Base-by-base conservation (phyloP, 2,329 filamentous ascomycete species). In the Aspergillus thermomutatus region DNA sequence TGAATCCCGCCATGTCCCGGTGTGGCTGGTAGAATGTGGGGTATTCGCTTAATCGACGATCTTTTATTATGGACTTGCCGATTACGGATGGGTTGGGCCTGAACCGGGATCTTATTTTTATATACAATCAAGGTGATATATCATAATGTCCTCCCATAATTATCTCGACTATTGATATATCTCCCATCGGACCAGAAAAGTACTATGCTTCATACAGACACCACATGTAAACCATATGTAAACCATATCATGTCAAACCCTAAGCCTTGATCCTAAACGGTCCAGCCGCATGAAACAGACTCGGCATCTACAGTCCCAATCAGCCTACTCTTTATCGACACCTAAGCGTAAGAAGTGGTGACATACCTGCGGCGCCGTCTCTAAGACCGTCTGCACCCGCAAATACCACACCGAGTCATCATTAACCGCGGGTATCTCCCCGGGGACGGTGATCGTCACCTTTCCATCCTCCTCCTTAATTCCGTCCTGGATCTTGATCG, bases 331-430 rank as follows among this genome's bases (percentile, higher is more conserved):
- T 46, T 14, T 46, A 45, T 25, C 14, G 0, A 3, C 4, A 53
- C 26, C 48, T 19, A n/a, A n/a, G n/a, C n/a, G 14, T 41, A 41
- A 19, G n/a, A 31, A 7, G 14, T 47, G 31, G 34, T 5, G 40
- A 50, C 67, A 40, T 57, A 70, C 68, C 66, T 70, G 69, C 9
- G 69, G 69, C 1, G 69, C 69, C 19, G 58, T 62, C 1, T 56
- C 45, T 34, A 71, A 53, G 17, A 43, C n/a, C 28, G 64, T 69
- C 6, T 49, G 49, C 37, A 70, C 14, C 28, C 69, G 60, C 56
- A 71, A 48, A 54, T 72, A 72, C 69, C 69, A 72, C 41, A 68
- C 58, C 4, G 59, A 60, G 2, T 61, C 62, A 60, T 71, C 64
- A 3, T 60, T 41, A 3, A 70, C 69, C 8, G 58, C 46, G 1